Conservation (phyloP, 257 asterid genomes). For the Fraxinus pennsylvanica region DNA sequence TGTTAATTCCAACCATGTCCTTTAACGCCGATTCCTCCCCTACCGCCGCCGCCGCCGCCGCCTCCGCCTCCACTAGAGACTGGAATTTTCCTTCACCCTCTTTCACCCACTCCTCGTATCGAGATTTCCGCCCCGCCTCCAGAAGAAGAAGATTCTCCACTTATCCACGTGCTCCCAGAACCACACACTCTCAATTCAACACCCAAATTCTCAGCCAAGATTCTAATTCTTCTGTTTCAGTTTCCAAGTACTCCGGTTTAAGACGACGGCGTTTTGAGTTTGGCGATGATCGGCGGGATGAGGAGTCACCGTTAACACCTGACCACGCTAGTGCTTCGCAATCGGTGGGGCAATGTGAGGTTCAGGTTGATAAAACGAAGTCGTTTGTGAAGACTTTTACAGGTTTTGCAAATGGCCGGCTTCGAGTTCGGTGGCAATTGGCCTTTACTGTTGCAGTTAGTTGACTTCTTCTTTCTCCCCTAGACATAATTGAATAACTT, state of each 20-base stretch:
- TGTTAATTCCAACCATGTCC: conserved; percentile 43
- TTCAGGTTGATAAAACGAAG: conserved; percentile 27
- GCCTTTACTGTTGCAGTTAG: conserved; percentile 51
- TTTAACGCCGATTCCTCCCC: conserved; percentile 47
- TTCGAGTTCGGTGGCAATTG: conserved; percentile 44
- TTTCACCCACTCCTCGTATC: conserved; percentile 45
- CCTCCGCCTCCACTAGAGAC: conserved; percentile 45
- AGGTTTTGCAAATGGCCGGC: conserved; percentile 35
- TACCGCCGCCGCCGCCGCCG: conserved; percentile 27
- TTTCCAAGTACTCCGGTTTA: conserved; percentile 32
- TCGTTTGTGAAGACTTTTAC: conserved; percentile 27
- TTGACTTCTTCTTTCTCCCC: conserved; percentile 11
- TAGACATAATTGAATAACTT: neutral
- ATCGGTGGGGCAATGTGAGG: conserved; percentile 30
- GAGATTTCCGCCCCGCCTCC: conserved; percentile 37
- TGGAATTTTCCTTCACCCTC: conserved; percentile 79
- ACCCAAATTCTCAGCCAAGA: conserved; percentile 21
- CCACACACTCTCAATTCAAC: conserved; percentile 31
- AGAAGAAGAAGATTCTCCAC: conserved; percentile 60
- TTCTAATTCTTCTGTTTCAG: conserved; percentile 21
- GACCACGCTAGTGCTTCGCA: conserved; percentile 24
- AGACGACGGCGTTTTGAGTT: conserved; percentile 45
- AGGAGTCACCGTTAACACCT: conserved; percentile 41
- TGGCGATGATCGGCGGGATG: conserved; percentile 24
- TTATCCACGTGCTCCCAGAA: conserved; percentile 33